phyloP scores from a whole-genome alignment of 2,329 filamentous ascomycete genomes.

The Xylaria sp. region DNA sequence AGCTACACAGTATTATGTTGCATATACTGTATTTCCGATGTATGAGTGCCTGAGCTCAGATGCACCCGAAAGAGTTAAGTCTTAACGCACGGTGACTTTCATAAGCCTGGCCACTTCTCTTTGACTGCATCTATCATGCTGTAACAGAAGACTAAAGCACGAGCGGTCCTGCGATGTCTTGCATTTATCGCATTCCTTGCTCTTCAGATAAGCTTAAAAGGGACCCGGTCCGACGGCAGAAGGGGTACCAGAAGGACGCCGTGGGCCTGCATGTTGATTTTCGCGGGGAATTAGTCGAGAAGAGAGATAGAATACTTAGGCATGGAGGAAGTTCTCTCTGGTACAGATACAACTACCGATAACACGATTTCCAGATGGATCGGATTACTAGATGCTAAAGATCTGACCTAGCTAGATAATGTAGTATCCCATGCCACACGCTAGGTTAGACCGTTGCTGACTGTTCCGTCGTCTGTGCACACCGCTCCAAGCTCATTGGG shows the following conservation, averaged over 20 bases:
- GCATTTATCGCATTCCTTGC: conserved; percentile 3
- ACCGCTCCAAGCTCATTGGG: conserved; percentile 23
- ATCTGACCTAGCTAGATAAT: neutral
- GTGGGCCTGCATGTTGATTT: conserved; percentile 8
- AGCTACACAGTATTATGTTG: neutral
- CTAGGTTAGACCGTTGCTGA: conserved; percentile 29
- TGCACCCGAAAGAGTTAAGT: neutral
- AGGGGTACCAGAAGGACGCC: neutral
- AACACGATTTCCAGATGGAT: neutral
- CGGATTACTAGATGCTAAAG: conserved; percentile 25
- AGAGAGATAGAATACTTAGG: neutral
- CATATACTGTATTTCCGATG: neutral
- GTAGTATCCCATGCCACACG: neutral
- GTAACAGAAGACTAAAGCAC: neutral
- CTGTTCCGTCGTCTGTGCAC: conserved; percentile 32
- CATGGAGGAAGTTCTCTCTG: neutral
- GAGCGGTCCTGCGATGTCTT: conserved; percentile 16
- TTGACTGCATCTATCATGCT: neutral
- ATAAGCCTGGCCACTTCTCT: neutral
- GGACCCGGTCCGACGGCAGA: neutral
- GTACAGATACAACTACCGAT: conserved; percentile 10
- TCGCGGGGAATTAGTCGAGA: neutral
- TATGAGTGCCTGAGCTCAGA: neutral
- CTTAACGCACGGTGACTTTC: conserved; percentile 9
- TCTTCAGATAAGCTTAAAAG: conserved; percentile 16